phyloP scores from a whole-genome alignment of 2,329 filamentous ascomycete genomes.

The Fusarium bactridioides region DNA sequence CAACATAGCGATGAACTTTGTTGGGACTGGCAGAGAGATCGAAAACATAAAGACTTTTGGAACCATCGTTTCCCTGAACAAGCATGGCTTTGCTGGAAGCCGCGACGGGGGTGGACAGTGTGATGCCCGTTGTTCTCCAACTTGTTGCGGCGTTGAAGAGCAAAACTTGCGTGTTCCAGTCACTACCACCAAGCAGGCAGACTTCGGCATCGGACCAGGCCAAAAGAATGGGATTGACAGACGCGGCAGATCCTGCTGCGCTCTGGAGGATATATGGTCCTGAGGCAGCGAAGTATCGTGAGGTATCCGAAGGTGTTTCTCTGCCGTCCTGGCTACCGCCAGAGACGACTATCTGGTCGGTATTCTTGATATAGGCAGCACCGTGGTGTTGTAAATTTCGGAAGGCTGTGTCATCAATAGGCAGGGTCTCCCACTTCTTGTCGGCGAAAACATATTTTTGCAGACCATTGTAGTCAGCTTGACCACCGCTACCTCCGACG shows the following conservation, averaged over 20 bases:
- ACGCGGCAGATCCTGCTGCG: constrained; percentile 65
- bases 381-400: constrained; percentile 77
- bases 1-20: constrained; percentile 71
- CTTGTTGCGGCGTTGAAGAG: constrained; percentile 69
- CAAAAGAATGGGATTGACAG: constrained; percentile 74
- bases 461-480: constrained; percentile 72
- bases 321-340: constrained; percentile 74
- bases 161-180: constrained; percentile 70
- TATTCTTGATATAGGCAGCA: constrained; percentile 75
- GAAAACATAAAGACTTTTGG: constrained; percentile 81
- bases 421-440: constrained; percentile 60
- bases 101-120: constrained; percentile 65
- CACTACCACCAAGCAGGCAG: constrained; percentile 76
- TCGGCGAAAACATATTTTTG: constrained; percentile 70
- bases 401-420: constrained; percentile 45
- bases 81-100: constrained; percentile 67
- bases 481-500: constrained; percentile 73
- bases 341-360: constrained; percentile 80
- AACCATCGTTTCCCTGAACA: constrained; percentile 76
- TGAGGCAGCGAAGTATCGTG: constrained; percentile 75
- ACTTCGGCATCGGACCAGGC: constrained; percentile 76
- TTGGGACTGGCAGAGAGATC: constrained; percentile 80
- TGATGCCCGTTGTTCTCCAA: constrained; percentile 71
- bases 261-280: constrained; percentile 70
- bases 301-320: constrained; percentile 69